Base-by-base conservation (phyloP, 1,139 yeast genomes). In the Kurtzmaniella quercitrusa region DNA sequence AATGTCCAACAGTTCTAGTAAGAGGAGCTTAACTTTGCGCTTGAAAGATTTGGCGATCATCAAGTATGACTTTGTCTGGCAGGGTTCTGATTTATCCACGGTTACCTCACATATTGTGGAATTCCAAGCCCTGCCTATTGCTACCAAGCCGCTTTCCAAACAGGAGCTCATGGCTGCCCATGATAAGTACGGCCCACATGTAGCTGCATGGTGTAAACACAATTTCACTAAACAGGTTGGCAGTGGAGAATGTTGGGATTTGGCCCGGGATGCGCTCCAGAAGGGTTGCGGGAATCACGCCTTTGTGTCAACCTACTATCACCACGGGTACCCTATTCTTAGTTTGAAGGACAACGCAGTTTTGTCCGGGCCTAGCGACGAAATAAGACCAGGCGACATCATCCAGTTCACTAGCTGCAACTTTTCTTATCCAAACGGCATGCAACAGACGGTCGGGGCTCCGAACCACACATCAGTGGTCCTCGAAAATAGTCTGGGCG, bases 231-330 rank as follows among this genome's bases (percentile, higher is more conserved):
- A 69, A 40, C 70, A 69, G 44, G 85, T 85, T 7, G 88, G 87
- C 2, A 63, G 77, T 42, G 93, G 93, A 9, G 91, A 85, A 56
- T 85, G 93, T 61, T 85, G 91, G 91, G 85, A 86, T 37, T 68
- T 85, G 47, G 91, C 89, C 1, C 73, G 74, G 43, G 79, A 80
- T 44, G 88, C 89, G 0, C 65, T 84, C 34, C 63, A 66, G 41
- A 73, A 76, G 46, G 81, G 82, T 0, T 79, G 85, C 51, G 83
- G 83, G 0, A 79, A 77, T 18, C 77, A 75, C 52, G 89, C 89
- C 0, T 73, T 83, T 63, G 73, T 75, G 1, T 75, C 85, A 10
- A 68, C 70, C 17, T 80, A 80, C 21, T 59, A 63, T 14, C 69
- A 67, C 33, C 89, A 82, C 55, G 91, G 91, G 1, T 81, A 68